Conservation (phyloP, 768 basidiomycete species). For the Cystofilobasidium bisporidii region DNA sequence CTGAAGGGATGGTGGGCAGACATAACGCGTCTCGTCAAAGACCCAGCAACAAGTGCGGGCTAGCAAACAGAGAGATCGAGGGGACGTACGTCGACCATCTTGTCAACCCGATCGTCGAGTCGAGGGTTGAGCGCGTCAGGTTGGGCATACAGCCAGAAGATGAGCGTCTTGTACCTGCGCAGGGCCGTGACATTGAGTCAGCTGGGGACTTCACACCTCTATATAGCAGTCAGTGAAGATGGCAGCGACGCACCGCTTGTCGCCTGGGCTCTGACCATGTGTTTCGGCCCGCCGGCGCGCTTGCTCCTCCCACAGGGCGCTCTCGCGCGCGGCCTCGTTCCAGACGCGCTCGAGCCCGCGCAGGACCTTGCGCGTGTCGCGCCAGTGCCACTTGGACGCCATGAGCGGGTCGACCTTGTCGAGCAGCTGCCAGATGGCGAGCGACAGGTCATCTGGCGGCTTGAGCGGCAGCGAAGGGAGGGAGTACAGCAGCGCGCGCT, state of each 20-base stretch:
- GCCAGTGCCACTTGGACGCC: constrained; percentile 89
- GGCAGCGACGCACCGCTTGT: constrained; percentile 15
- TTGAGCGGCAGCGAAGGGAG: constrained; percentile 30
- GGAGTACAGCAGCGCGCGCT: constrained; percentile 30
- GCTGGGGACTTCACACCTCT: too few species aligned
- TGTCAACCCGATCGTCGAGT: constrained; percentile 69
- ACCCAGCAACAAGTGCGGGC: neutral
- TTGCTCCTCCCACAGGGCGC: constrained; percentile 61
- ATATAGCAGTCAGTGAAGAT: too few species aligned
- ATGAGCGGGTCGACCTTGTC: constrained; percentile 59
- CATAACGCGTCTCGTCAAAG: neutral
- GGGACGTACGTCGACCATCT: constrained; percentile 68
- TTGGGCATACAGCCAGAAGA: constrained; percentile 83
- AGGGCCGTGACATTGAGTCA: neutral
- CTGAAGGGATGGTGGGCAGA: constrained; percentile 40
- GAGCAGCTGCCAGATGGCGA: constrained; percentile 60
- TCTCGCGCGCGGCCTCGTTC: constrained; percentile 55
- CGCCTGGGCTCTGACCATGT: constrained; percentile 26
- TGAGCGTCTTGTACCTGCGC: constrained; percentile 67
- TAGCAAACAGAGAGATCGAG: neutral
- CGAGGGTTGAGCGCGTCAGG: constrained; percentile 54
- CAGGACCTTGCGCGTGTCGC: constrained; percentile 79
- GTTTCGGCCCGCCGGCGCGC: constrained; percentile 36
- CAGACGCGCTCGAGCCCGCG: constrained; percentile 68
- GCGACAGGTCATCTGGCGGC: constrained; percentile 47